Evolutionary conservation across 805 yeast species (phyloP).

Genomic region (Pichia paraexigua): DNA sequence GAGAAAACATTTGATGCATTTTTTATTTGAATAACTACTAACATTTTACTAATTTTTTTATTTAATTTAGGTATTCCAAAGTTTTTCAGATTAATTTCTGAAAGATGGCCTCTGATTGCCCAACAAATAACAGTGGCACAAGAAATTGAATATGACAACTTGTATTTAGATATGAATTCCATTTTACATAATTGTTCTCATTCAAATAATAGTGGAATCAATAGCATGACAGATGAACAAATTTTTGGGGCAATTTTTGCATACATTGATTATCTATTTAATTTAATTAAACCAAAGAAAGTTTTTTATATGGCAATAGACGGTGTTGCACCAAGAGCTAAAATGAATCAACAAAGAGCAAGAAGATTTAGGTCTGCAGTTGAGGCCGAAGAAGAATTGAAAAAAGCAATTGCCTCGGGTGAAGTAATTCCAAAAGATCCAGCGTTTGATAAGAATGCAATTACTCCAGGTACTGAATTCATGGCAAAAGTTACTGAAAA

Average conservation of each 20-base stretch:
- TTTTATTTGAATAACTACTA: background rate
- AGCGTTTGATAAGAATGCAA: constrained; percentile 85
- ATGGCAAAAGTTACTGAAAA: constrained; percentile 83
- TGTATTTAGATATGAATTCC: constrained; percentile 96
- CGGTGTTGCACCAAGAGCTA: constrained; percentile 98
- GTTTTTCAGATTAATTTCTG: constrained; percentile 92
- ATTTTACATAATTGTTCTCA: constrained; percentile 92
- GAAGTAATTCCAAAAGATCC: constrained; percentile 71
- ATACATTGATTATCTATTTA: constrained; percentile 89
- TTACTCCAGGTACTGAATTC: constrained; percentile 95
- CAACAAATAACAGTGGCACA: constrained; percentile 75
- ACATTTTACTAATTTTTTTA: background rate
- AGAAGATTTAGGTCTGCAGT: constrained; percentile 91
- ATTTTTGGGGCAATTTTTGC: constrained; percentile 89
- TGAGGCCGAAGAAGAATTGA: constrained; percentile 77
- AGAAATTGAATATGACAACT: constrained; percentile 89
- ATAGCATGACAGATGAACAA: constrained; percentile 75
- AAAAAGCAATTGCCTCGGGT: constrained; percentile 68
- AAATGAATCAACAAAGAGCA: constrained; percentile 96
- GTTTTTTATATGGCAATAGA: constrained; percentile 94
- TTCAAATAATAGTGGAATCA: constrained; percentile 56
- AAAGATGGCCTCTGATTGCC: constrained; percentile 96
- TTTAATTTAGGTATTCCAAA: constrained; percentile 80
- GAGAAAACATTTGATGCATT: background rate
- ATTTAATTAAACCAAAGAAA: constrained; percentile 77